Evolutionary conservation across 2,329 filamentous ascomycete species (phyloP), one percentile per base, ranked within the genome.

Genomic region (Exophiala spinifera): DNA sequence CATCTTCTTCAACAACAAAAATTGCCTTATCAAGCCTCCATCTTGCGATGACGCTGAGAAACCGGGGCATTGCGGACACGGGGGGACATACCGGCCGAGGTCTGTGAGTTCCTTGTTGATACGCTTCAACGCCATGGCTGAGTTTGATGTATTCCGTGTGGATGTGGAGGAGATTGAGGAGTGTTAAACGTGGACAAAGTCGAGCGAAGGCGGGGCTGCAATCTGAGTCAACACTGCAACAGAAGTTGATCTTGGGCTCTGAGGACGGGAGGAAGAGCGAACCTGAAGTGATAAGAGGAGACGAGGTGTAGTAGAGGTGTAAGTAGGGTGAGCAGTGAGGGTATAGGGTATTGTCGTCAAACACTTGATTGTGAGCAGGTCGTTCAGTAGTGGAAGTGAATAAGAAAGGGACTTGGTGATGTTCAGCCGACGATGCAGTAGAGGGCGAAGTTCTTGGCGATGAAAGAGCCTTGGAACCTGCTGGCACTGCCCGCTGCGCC

Each of bases 31-130:
- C 46, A 36, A 46, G 45, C 28, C 42, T 42, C 23, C 1, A 19
- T 15, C 34, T 44, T 46, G 43, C 6, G 17, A 6, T 25, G 21
- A 39, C n/a, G n/a, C 46, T 34, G 43, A 46, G 50, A 49, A 40
- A 51, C 46, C 33, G 25, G 39, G 47, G 10, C 40, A 39, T n/a
- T 19, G n/a, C 11, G 25, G 33, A 46, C 15, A 5, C 44, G 31
- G 43, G 47, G 21, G 21, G 23, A 65, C 74, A 70, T 72, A 78
- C 75, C 75, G 75, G 66, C 74, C 75, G 60, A 78, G 72, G 63
- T 78, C 75, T 71, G 73, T 72, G 65, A 78, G 74, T 74, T 78
- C 75, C 69, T 78, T 78, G 71, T 77, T 77, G 70, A 78, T 78
- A 66, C 75, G 70, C 74, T 78, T 78, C 57, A 77, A 72, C 70